Conservation (phyloP, 176 grass and related monocot genomes). For the Bromus sterilis region DNA sequence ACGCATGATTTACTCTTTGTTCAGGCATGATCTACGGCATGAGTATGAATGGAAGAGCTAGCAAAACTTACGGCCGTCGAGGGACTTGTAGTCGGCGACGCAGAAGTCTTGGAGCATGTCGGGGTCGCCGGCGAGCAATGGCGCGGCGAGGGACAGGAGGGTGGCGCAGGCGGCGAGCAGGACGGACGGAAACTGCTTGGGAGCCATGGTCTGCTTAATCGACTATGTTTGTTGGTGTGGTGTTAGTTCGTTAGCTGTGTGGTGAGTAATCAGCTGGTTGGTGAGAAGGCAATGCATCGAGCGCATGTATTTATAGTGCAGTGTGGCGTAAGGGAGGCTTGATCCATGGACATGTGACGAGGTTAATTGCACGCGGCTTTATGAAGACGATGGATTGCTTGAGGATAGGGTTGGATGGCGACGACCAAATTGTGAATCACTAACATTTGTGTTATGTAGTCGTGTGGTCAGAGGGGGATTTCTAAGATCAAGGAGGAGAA, state of each 20-base stretch:
- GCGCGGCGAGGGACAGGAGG: neutral
- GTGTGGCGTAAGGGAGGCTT: neutral
- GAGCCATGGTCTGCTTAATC: neutral
- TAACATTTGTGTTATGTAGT: no score
- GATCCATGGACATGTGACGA: neutral
- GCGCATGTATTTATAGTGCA: neutral
- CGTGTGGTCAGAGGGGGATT: no score
- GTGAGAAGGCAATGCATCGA: neutral
- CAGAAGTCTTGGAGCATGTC: conserved; percentile 90
- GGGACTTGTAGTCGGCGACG: conserved; percentile 70
- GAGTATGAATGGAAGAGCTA: neutral
- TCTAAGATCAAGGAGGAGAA: no score
- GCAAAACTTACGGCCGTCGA: conserved; percentile 37
- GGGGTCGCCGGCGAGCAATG: conserved; percentile 44
- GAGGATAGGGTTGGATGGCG: no score
- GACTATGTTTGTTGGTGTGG: neutral
- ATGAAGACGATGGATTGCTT: neutral
- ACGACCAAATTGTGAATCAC: no score
- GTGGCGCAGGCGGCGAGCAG: neutral
- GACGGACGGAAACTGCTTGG: neutral
- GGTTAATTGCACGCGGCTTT: neutral
- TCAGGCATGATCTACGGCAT: neutral
- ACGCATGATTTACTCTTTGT: neutral
- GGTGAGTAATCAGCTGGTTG: neutral
- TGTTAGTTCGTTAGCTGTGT: no score